Conservation (phyloP, 176 grass and related monocot genomes). For the Eleusine indica region DNA sequence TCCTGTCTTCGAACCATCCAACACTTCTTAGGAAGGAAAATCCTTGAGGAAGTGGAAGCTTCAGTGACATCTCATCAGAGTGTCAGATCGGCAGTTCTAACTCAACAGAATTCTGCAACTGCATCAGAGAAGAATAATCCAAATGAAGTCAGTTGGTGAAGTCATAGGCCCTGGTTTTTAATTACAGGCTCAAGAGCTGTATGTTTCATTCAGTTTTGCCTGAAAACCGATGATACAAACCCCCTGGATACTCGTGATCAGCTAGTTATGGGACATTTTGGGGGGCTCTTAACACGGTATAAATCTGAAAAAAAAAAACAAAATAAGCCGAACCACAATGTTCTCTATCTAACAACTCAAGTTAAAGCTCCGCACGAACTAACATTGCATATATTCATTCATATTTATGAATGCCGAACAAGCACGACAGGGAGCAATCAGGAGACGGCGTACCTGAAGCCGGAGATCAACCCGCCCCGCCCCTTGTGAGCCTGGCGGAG, state of each 20-base stretch:
- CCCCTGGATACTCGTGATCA: not conserved
- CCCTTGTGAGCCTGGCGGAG: too few species aligned
- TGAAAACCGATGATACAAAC: not conserved
- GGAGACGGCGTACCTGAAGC: too few species aligned
- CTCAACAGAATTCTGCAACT: slow-evolving; percentile 11
- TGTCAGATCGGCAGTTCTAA: slow-evolving; percentile 26
- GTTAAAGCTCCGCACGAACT: not conserved
- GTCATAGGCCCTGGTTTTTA: not conserved
- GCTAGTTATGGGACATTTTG: not conserved
- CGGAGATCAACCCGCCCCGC: too few species aligned
- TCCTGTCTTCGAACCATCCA: slow-evolving; percentile 75
- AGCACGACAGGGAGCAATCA: too few species aligned
- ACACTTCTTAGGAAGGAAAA: slow-evolving; percentile 76
- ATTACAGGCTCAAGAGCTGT: not conserved
- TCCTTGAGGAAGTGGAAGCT: slow-evolving; percentile 58
- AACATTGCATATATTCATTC: not conserved
- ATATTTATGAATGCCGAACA: not conserved
- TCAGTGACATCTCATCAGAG: slow-evolving; percentile 66
- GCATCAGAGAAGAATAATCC: not conserved
- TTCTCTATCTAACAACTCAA: not conserved
- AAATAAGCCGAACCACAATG: not conserved
- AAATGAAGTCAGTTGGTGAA: not conserved
- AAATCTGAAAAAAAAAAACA: not conserved
- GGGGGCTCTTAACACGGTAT: not conserved
- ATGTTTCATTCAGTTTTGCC: slow-evolving; percentile 8